These are phyloP conservation scores for Neopestalotiopsis sp. DNA, from an alignment of 2,329 filamentous ascomycete genomes.

Conservation along the genomic window DNA sequence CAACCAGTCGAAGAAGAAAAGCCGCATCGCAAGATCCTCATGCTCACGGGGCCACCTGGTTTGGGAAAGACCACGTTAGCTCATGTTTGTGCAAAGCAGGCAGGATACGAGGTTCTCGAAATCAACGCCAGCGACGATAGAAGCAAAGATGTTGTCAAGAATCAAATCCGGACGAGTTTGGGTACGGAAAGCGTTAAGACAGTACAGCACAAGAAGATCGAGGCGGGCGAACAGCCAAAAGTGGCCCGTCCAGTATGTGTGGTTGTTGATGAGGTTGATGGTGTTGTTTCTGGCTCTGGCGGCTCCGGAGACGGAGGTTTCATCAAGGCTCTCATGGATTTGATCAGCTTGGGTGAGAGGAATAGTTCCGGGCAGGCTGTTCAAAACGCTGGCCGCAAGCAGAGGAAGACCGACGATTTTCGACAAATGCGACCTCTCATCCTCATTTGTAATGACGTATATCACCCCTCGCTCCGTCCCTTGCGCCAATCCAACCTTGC, in stretches of 20 bases:
- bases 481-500: slow-evolving; percentile 84
- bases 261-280: slow-evolving; percentile 95
- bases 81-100: slow-evolving; percentile 93
- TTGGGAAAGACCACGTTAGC: slow-evolving; percentile 95
- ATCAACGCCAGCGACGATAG: slow-evolving; percentile 98
- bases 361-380: slow-evolving; percentile 57
- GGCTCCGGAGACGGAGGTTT: slow-evolving; percentile 89
- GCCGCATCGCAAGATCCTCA: slow-evolving; percentile 83
- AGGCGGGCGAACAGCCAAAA: slow-evolving; percentile 65
- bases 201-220: slow-evolving; percentile 63
- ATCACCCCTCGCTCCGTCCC: slow-evolving; percentile 85
- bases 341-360: slow-evolving; percentile 85
- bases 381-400: slow-evolving; percentile 49
- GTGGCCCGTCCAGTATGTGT: slow-evolving; percentile 88
- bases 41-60: slow-evolving; percentile 90
- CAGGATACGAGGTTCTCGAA: slow-evolving; percentile 94
- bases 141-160: slow-evolving; percentile 87
- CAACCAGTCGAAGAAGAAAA: slow-evolving; percentile 68
- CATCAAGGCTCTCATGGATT: slow-evolving; percentile 90
- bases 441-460: slow-evolving; percentile 96
- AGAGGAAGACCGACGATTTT: slow-evolving; percentile 83
- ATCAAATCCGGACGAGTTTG: slow-evolving; percentile 87
- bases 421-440: slow-evolving; percentile 86
- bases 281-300: slow-evolving; percentile 82
- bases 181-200: slow-evolving; percentile 92